Evolutionary conservation across 2,329 filamentous ascomycete species (phyloP), one percentile per base, ranked within the genome.

Genomic region (Pseudogymnoascus sp.): DNA sequence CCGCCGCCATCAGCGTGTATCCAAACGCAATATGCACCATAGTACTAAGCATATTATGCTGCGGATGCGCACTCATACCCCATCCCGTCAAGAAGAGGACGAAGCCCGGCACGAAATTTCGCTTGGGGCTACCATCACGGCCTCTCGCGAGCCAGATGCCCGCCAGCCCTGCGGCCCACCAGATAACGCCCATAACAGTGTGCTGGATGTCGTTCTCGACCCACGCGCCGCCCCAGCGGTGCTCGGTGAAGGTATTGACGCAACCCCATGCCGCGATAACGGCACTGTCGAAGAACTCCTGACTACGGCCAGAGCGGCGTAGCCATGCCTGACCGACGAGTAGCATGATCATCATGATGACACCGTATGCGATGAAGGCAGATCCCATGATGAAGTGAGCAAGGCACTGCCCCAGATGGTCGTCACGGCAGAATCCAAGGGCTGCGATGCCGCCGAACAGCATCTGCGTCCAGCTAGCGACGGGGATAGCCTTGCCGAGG

Each of bases 381-480:
- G 90, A 89, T 51, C 95, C 95, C 95, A 99, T 99, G 76, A 98
- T 99, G 77, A 98, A 99, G 76, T 99, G 95, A 1, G 95, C 95
- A 45, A 90, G 79, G 77, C 95, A 99, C 76, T 99, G 95, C 34
- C 93, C 93, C 1, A 92, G 76, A 73, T 99, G 93, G 65, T 98
- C 93, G 63, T 83, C 92, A 69, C 92, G 90, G 76, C 95, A 99
- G 80, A 96, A 98, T 21, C 95, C 95, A 64, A 96, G 81, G 3
- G 90, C 83, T 0, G 93, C 93, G 72, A 99, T 97, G 41, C 92
- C 95, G 61, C 95, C 95, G 76, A 99, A 96, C 6, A 99, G 75
- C 87, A 99, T 96, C 79, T 99, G 95, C 5, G 88, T 83, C 95
- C 95, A 99, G 25, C 89, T 85, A 1, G 92, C 81, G 2, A 98